These are phyloP conservation scores for Aphanomyces cochlioides DNA, from an alignment of 352 stramenopile genomes.

Conservation along the genomic window DNA sequence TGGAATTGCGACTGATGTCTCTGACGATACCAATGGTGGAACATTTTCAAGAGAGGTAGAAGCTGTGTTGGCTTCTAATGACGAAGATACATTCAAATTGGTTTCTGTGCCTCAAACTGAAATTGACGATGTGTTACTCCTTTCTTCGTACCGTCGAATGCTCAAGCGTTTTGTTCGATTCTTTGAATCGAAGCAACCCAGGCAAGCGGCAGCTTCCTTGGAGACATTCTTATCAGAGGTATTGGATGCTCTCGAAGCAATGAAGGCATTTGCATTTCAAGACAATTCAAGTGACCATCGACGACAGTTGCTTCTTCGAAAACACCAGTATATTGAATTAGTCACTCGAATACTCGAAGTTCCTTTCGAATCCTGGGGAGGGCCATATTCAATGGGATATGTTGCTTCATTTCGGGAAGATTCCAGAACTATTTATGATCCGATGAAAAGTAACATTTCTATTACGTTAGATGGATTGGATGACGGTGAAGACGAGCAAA, in stretches of 20 bases:
- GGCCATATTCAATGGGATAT: constrained; percentile 56
- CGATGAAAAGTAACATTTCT: constrained; percentile 27
- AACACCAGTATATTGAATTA: constrained; percentile 61
- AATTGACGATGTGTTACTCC: constrained; percentile 53
- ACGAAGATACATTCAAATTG: constrained; percentile 73
- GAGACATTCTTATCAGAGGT: constrained; percentile 34
- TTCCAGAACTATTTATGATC: constrained; percentile 29
- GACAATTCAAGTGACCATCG: constrained; percentile 32
- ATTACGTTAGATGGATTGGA: constrained; percentile 21
- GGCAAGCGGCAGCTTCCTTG: constrained; percentile 41
- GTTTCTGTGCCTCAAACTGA: constrained; percentile 46
- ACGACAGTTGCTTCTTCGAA: constrained; percentile 57
- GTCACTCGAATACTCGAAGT: constrained; percentile 63
- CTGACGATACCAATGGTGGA: background rate
- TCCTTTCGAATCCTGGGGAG: constrained; percentile 54
- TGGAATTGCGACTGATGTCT: constrained; percentile 45
- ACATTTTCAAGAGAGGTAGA: constrained; percentile 1
- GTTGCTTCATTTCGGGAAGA: constrained; percentile 45
- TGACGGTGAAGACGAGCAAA: constrained; percentile 27
- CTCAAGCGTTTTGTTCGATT: constrained; percentile 41
- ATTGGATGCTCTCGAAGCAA: constrained; percentile 35
- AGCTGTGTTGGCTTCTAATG: constrained; percentile 41
- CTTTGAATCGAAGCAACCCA: constrained; percentile 37
- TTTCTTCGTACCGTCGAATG: constrained; percentile 56
- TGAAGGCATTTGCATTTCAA: constrained; percentile 49